Evolutionary conservation across 2,329 filamentous ascomycete genomes (phyloP), one percentile per base, ranked within the genome.

Genomic region (Fusarium decemcellulare): DNA sequence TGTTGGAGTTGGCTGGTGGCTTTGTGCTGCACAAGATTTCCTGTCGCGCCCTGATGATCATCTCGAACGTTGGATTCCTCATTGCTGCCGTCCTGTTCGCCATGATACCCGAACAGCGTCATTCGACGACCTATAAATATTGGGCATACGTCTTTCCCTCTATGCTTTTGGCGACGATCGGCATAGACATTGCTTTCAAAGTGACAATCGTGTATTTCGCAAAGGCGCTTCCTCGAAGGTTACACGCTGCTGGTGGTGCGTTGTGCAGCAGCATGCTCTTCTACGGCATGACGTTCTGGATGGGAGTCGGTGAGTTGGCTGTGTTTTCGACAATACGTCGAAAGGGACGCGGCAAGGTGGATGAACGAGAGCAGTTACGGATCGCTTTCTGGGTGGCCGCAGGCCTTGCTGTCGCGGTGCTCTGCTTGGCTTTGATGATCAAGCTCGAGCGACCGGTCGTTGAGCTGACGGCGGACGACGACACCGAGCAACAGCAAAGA

Each of bases 201-300:
- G 86, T 94, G 3, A 88, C 90, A n/a, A 94, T 92, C 74, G 87
- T 95, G 67, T 95, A 92, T 79, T 91, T 93, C 76, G 94, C 92
- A 1, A 94, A 91, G 0, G 87, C 87, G 15, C 82, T 94, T 72
- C 90, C 92, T 0, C 84, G 84, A 11, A 39, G 84, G 86, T 84
- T 89, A 59, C 92, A 95, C 76, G 92, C 91, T 0, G 82, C 93
- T 0, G 92, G 92, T 0, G 91, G 92, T 2, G 92, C 89, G 0
- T 78, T 94, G 47, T 90, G 92, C 73, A 93, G 92, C 79, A 89
- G 87, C 56, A 80, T 93, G 9, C 76, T 94, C 40, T 92, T 93
- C 73, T 83, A 95, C 12, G 90, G 91, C n/a, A 91, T 94, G 71
- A 90, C 91, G 2, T 84, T 94, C 55, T 89, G 90, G 80, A 83